Base-by-base conservation (phyloP, 495 filamentous ascomycete species). In the Aspergillus asperescens region DNA sequence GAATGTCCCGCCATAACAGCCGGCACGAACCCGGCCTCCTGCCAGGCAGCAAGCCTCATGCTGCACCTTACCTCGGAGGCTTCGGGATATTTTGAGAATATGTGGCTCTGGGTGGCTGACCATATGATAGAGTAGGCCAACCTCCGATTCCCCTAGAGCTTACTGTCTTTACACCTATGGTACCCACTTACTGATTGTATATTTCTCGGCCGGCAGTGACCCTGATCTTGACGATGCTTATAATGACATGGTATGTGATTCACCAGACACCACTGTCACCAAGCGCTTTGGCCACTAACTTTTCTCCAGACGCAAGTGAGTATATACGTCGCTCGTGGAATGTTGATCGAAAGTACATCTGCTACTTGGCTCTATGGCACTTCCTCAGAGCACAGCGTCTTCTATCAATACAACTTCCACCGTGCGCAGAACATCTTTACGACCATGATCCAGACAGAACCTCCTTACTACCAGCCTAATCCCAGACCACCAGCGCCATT, bases 401-500 rank as follows among this genome's bases (percentile, higher is more conserved):
- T 90, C 4, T 89, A 88, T 63, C 87, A 92, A 64, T 91, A 90
- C 72, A 84, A 90, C 56, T 65, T 90, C 48, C 66, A 71, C 54
- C 77, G 74, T 47, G 85, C 85, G 3, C 69, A 78, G 58, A 81
- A 88, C 62, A 73, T 89, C 57, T 83, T 78, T 61, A 81, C 82
- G 66, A 82, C 82, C 19, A 75, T 84, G 67, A 84, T 89, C 64
- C 88, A 92, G 59, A 89, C 88, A 7, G 88, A 91, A 65, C 86
- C 87, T 0, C 85, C 82, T 9, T 59, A 75, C 74, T 87, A 79
- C 63, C 81, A 84, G 58, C 83, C 84, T 4, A 67, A 62, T 20
- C 83, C 85, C 1, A 64, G 67, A 46, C 81, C 83, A 1, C 72
- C 75, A 3, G 57, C 70, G 1, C 81, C 81, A 1, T 86, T 81